These are phyloP conservation scores for Peziza echinospora DNA, from an alignment of 495 filamentous ascomycete genomes.

Conservation along the genomic window DNA sequence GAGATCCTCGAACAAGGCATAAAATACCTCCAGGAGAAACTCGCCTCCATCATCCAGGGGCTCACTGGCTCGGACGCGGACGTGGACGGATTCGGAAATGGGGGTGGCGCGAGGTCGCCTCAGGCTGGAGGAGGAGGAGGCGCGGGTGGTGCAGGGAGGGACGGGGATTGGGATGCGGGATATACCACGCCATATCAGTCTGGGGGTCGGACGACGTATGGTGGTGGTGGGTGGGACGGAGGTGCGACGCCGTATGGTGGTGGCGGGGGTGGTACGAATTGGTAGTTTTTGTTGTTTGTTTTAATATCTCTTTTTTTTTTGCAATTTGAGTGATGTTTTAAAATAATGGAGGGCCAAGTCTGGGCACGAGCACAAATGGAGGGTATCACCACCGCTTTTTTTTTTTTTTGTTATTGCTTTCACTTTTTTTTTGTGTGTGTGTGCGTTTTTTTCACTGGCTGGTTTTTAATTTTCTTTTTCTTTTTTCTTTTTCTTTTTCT, in stretches of 20 bases:
- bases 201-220: background rate
- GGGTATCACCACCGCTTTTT: too few species aligned
- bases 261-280: background rate
- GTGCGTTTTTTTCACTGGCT: too few species aligned
- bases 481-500: too few species aligned
- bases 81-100: constrained; percentile 26
- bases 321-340: too few species aligned
- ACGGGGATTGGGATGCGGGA: constrained; percentile 36
- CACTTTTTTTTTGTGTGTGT: too few species aligned
- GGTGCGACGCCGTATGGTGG: background rate
- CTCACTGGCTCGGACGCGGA: constrained; percentile 24
- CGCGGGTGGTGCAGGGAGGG: constrained; percentile 33
- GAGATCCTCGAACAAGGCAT: constrained; percentile 73
- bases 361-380: too few species aligned
- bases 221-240: background rate
- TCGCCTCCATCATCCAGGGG: constrained; percentile 61
- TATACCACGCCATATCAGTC: constrained; percentile 45
- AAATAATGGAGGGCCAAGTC: too few species aligned
- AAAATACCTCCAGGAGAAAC: constrained; percentile 68
- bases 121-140: constrained; percentile 40
- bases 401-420: too few species aligned
- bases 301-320: background rate
- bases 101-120: constrained; percentile 32
- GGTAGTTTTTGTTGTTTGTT: background rate
- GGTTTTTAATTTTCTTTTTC: too few species aligned